Base-by-base conservation (phyloP, 495 filamentous ascomycete genomes). In the Penicillium silybi region DNA sequence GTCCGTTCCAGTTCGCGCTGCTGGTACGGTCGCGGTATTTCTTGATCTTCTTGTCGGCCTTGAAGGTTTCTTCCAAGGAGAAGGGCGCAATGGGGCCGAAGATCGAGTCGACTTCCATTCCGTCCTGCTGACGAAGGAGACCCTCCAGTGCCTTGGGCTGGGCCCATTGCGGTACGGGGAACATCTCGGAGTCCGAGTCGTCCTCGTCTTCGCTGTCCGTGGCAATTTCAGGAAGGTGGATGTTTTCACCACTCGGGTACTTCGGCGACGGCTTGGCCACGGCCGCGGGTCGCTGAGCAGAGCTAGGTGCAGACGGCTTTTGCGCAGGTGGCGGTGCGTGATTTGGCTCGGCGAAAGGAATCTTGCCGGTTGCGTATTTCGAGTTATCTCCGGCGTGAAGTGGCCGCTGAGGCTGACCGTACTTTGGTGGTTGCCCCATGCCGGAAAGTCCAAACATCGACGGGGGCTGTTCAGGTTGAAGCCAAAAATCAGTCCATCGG, bases 11-110 rank as follows among this genome's bases (percentile, higher is more conserved):
- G 67, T 95, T 93, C 7, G 93, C 95, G 65, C 90, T 95, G 56
- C 88, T 93, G 27, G 91, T 96, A 19, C 93, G 75, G 23, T 85
- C 84, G 20, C 95, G 79, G 74, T 95, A 97, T 65, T 87, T 85
- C 70, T 88, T 85, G 68, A 86, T 82, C 54, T 87, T 78, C 64
- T 88, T 88, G 64, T 85, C 88, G 52, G 83, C 80, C 62, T 81
- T 86, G 73, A 99, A 99, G 40, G 96, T 89, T 59, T 97, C 91
- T 62, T 99, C 93, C 80, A 99, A 88, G 53, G 88, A 85, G 62
- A 97, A 80, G 29, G 87, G 87, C 11, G 79, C 85, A 41, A 93
- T 87, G 2, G 89, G 86, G 1, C 93, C 93, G 62, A 99, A 99
- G 29, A 99, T 85, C 16, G 83, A 78, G 63, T 92, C 87, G 1